phyloP scores from a whole-genome alignment of 768 basidiomycete genomes.

The Boletus speciosus region DNA sequence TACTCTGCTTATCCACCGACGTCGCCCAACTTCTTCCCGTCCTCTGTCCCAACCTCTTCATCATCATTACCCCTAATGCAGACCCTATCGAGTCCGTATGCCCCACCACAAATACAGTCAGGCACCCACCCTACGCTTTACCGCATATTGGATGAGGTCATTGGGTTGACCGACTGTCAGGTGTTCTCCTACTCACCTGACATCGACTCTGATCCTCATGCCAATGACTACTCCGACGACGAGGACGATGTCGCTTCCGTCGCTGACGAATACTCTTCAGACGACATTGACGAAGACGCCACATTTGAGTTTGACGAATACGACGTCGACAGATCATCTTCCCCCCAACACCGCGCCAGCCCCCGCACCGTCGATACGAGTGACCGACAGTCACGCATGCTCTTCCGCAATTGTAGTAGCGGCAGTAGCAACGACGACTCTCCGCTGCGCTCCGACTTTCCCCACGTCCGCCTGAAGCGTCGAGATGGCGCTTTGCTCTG shows the following conservation, averaged over 20 bases:
- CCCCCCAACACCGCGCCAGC: slow-evolving; percentile 12
- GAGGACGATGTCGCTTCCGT: slow-evolving; percentile 69
- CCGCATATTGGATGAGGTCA: slow-evolving; percentile 83
- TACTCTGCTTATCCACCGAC: slow-evolving; percentile 86
- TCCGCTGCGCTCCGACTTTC: slow-evolving; percentile 35
- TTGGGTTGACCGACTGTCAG: slow-evolving; percentile 88
- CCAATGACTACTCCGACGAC: slow-evolving; percentile 73
- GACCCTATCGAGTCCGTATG: slow-evolving; percentile 57
- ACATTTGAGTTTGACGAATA: slow-evolving; percentile 81
- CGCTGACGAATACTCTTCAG: slow-evolving; percentile 67
- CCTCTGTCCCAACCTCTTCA: slow-evolving; percentile 62
- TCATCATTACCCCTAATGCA: slow-evolving; percentile 67
- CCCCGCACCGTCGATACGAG: slow-evolving; percentile 1
- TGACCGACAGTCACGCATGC: slow-evolving; percentile 8
- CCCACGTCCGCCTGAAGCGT: slow-evolving; percentile 49
- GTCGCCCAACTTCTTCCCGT: slow-evolving; percentile 69
- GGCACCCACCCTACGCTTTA: slow-evolving; percentile 89
- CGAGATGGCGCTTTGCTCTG: slow-evolving; percentile 81
- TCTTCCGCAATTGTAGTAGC: slow-evolving; percentile 32
- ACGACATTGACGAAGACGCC: slow-evolving; percentile 69
- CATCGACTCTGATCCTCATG: slow-evolving; percentile 92
- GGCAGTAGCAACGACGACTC: slow-evolving; percentile 34
- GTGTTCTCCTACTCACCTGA: slow-evolving; percentile 94
- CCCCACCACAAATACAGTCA: slow-evolving; percentile 68
- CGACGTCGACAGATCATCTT: slow-evolving; percentile 54